Evolutionary conservation across 2,329 filamentous ascomycete species (phyloP).

Genomic region (Cytospora leucostoma): DNA sequence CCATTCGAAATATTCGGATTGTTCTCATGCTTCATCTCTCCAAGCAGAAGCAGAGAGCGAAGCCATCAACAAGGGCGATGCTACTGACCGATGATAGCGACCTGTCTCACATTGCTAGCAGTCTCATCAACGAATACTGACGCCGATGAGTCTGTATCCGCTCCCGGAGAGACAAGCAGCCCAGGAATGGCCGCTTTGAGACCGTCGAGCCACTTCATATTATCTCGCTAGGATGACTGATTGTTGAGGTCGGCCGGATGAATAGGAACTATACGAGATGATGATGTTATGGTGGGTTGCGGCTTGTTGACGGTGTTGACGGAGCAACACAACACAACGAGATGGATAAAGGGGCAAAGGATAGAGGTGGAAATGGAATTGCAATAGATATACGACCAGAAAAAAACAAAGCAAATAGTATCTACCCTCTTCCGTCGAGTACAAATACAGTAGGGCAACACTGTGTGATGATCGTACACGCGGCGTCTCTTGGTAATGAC

Average conservation of each 20-base stretch:
- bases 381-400: neutral
- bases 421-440: neutral
- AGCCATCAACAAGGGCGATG: neutral
- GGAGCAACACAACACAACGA: neutral
- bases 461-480: neutral
- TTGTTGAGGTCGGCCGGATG: slow-evolving; percentile 7
- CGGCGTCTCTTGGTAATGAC: neutral
- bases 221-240: neutral
- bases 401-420: neutral
- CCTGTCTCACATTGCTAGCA: slow-evolving; percentile 31
- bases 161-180: slow-evolving; percentile 20
- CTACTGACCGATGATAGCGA: slow-evolving; percentile 36
- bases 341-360: neutral
- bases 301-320: neutral
- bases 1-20: neutral
- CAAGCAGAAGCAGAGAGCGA: neutral
- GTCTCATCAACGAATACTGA: slow-evolving; percentile 19
- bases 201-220: slow-evolving; percentile 27
- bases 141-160: slow-evolving; percentile 10
- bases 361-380: too few species aligned
- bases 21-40: neutral
- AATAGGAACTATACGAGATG: neutral
- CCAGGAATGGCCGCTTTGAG: slow-evolving; percentile 26
- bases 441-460: neutral
- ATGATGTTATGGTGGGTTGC: too few species aligned